These are phyloP conservation scores for Phoma herbarum DNA, from an alignment of 2,329 filamentous ascomycete genomes.

Conservation along the genomic window DNA sequence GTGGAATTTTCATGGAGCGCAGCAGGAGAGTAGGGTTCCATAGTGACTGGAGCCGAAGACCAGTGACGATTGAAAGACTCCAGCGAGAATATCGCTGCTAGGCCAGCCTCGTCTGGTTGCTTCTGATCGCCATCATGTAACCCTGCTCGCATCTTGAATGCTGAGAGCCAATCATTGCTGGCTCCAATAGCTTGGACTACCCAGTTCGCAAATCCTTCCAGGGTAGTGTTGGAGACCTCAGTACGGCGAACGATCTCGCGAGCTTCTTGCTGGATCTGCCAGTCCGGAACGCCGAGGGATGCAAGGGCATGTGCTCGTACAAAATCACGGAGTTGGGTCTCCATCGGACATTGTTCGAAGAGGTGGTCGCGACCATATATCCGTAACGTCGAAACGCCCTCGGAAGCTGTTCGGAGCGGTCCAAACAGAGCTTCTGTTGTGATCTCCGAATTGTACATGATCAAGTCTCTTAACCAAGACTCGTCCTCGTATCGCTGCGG, in stretches of 20 bases:
- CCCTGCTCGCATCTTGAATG: not conserved
- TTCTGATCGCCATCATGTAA: not conserved
- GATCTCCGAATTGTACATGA: conserved; percentile 31
- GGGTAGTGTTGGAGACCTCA: conserved; percentile 28
- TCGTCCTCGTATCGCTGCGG: not conserved
- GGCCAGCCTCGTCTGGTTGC: not conserved
- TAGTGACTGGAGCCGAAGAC: not conserved
- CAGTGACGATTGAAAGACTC: not conserved
- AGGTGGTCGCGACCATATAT: conserved; percentile 20
- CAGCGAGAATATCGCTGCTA: not conserved
- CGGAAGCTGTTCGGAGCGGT: conserved; percentile 24
- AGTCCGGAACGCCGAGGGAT: conserved; percentile 3
- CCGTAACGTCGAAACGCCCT: not conserved
- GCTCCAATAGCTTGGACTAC: conserved; percentile 19
- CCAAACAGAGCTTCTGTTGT: conserved; percentile 29
- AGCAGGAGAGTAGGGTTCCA: not conserved
- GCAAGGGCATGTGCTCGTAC: conserved; percentile 12
- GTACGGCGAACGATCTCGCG: conserved; percentile 33
- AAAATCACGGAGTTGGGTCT: conserved; percentile 29
- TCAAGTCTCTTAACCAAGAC: conserved; percentile 35
- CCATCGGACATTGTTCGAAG: conserved; percentile 33
- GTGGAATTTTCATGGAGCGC: not conserved
- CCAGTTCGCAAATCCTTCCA: conserved; percentile 32
- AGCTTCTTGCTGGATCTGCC: conserved; percentile 28
- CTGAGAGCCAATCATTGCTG: not conserved